Evolutionary conservation across 129 eudicot species (phyloP).

Genomic region (Tanacetum coccineum): DNA sequence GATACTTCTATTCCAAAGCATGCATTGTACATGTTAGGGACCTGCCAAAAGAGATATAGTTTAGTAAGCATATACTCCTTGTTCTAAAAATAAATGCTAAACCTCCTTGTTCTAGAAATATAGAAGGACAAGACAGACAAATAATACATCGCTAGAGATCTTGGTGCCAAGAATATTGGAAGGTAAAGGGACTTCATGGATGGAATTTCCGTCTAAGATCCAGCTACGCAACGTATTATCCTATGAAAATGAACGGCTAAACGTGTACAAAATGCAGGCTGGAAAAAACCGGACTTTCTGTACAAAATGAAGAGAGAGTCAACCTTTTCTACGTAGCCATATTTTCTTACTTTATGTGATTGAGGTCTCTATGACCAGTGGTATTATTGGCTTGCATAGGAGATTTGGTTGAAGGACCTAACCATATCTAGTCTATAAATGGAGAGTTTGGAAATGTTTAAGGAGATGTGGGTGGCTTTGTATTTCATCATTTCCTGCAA

Average conservation of each 20-base stretch:
- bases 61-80: constrained; percentile 5
- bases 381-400: neutral
- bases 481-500: neutral
- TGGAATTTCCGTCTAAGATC: constrained; percentile 46
- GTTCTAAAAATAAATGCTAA: neutral
- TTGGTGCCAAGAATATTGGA: constrained; percentile 61
- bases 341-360: constrained; percentile 17
- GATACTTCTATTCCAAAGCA: constrained; percentile 86
- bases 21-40: constrained; percentile 60
- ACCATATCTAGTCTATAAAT: neutral
- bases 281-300: neutral
- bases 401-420: neutral
- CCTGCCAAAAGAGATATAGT: constrained; percentile 43
- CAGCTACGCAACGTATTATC: constrained; percentile 72
- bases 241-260: constrained; percentile 40
- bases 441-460: too few species aligned
- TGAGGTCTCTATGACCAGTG: constrained; percentile 5
- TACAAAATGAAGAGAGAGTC: neutral
- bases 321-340: constrained; percentile 1
- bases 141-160: constrained; percentile 64
- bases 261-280: too few species aligned
- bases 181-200: constrained; percentile 64
- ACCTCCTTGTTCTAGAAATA: neutral
- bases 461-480: neutral
- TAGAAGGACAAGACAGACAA: neutral